A percentile compares a stretch with the other conserved stretches of the same genome.
phyloP scores from a whole-genome alignment of 1,284 basidiomycete genomes.

The Ustilago vetiveriae region DNA sequence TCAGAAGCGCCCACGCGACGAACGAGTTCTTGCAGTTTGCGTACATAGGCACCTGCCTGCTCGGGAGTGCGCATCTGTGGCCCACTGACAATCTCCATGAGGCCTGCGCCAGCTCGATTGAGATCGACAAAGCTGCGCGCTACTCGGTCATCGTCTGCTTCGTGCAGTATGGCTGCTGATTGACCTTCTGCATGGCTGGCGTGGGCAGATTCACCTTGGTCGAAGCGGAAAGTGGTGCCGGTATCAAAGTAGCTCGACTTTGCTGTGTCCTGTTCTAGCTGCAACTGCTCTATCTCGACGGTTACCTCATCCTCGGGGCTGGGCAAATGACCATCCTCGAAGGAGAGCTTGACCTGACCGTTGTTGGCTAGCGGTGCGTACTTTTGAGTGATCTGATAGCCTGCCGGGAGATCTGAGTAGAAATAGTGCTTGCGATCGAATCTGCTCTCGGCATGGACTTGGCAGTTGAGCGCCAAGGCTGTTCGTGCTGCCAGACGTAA shows the following conservation, averaged over 20 bases:
- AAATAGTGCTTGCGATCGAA: slow-evolving; percentile 96
- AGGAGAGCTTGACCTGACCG: slow-evolving; percentile 74
- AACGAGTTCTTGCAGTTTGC: slow-evolving; percentile 81
- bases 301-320: slow-evolving; percentile 68
- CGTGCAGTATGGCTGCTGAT: slow-evolving; percentile 8
- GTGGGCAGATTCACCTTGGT: neutral
- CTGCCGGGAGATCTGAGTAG: slow-evolving; percentile 90
- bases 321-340: slow-evolving; percentile 59
- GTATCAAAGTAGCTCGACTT: slow-evolving; percentile 76
- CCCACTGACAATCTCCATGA: slow-evolving; percentile 96
- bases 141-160: slow-evolving; percentile 71
- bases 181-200: neutral
- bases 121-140: slow-evolving; percentile 74
- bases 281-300: slow-evolving; percentile 90
- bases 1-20: slow-evolving; percentile 87
- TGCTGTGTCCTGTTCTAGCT: slow-evolving; percentile 96
- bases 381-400: slow-evolving; percentile 97
- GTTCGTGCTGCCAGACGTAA: slow-evolving; percentile 83
- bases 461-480: slow-evolving; percentile 80
- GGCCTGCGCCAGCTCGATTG: slow-evolving; percentile 85
- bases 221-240: slow-evolving; percentile 64
- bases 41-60: slow-evolving; percentile 89
- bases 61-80: slow-evolving; percentile 91
- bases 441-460: slow-evolving; percentile 69
- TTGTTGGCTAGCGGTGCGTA: slow-evolving; percentile 84